Evolutionary conservation across 2,329 filamentous ascomycete species (phyloP).

Genomic region (Pseudopithomyces maydicus): DNA sequence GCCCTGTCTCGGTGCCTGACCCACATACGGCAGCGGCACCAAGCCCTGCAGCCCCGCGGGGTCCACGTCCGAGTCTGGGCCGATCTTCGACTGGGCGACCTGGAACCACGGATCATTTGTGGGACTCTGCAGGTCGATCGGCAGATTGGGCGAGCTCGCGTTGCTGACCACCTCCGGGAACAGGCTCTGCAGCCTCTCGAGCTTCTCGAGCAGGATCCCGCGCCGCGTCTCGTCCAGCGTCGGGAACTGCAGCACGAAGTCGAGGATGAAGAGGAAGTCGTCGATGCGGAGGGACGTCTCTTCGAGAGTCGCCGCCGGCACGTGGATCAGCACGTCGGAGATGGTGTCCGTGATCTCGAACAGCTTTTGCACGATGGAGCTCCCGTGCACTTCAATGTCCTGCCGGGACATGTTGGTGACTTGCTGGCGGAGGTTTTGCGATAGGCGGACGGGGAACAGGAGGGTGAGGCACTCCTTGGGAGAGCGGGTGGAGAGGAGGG

Average conservation of each 20-base stretch:
- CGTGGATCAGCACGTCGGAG: constrained; percentile 61
- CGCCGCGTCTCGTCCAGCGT: constrained; percentile 54
- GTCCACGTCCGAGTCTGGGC: constrained; percentile 9
- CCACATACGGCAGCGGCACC: constrained; percentile 17
- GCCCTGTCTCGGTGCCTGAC: constrained; percentile 16
- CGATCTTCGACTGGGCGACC: constrained; percentile 41
- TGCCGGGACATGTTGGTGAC: constrained; percentile 49
- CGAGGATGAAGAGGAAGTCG: constrained; percentile 59
- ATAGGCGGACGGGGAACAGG: constrained; percentile 52
- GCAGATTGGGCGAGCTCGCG: constrained; percentile 37
- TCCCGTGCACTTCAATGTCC: constrained; percentile 61
- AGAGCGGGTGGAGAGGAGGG: constrained; percentile 49
- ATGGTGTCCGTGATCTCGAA: constrained; percentile 66
- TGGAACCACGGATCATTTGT: constrained; percentile 41
- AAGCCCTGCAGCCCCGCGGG: constrained; percentile 26
- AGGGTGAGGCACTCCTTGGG: constrained; percentile 48
- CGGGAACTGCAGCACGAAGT: constrained; percentile 57
- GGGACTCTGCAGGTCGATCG: constrained; percentile 34
- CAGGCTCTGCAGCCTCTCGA: constrained; percentile 43
- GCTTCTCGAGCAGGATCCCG: constrained; percentile 51
- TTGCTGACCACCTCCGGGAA: constrained; percentile 42
- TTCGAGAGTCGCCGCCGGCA: constrained; percentile 53
- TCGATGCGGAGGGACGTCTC: constrained; percentile 57
- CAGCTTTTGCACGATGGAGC: constrained; percentile 62
- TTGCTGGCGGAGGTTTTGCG: constrained; percentile 50